phyloP scores from a whole-genome alignment of 2,329 filamentous ascomycete species.

The Helicocarpus griseus region DNA sequence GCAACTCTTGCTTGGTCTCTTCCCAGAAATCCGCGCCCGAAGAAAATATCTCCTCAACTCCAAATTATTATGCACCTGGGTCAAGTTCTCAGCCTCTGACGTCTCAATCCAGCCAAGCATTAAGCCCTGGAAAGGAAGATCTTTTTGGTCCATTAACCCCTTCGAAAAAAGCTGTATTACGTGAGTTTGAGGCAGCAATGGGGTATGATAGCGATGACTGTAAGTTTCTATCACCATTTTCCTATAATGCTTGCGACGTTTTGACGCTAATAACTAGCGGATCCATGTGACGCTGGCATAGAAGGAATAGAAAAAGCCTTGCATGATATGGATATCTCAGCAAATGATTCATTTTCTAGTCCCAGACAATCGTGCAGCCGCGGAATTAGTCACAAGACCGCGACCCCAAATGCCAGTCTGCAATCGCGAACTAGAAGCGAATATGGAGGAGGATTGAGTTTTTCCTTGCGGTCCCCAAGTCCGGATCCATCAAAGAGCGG shows the following conservation, averaged over 20 bases:
- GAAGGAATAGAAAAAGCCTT: background rate
- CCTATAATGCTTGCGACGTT: background rate
- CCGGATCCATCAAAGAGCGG: background rate
- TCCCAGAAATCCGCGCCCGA: background rate
- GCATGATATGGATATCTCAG: background rate
- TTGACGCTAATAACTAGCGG: background rate
- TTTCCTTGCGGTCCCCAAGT: background rate
- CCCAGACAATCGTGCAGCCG: background rate
- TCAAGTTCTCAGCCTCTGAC: background rate
- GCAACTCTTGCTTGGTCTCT: background rate
- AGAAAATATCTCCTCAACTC: background rate
- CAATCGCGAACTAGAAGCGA: background rate
- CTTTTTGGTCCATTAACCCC: background rate
- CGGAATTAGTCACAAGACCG: background rate
- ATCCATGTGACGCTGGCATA: background rate
- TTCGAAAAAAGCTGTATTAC: background rate
- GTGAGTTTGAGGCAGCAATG: slow-evolving; percentile 9
- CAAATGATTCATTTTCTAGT: background rate
- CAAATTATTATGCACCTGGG: background rate
- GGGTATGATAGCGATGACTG: slow-evolving; percentile 7
- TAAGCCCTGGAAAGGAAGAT: background rate
- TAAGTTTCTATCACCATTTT: slow-evolving; percentile 3
- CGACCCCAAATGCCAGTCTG: background rate
- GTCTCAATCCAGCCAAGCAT: slow-evolving; percentile 1
- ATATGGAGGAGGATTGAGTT: background rate